Conservation (phyloP, 148 eudicot genomes). For the Arctostaphylos glauca region DNA sequence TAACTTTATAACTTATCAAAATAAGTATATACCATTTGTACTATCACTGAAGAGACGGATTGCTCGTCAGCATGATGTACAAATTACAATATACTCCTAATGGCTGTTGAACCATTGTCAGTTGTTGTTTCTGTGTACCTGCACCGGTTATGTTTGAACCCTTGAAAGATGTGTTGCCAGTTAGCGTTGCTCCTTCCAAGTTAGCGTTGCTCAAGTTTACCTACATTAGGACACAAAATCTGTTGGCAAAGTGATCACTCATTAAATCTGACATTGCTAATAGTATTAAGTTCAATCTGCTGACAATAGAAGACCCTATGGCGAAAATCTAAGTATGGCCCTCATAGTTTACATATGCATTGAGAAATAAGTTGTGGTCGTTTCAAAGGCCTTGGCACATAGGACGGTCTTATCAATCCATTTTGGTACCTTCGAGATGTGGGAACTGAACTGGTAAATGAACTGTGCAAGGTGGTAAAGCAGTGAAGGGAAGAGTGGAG, state of each 20-base stretch:
- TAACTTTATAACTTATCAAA: not conserved
- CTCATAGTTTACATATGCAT: not conserved
- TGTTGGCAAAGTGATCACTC: not conserved
- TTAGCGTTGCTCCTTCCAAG: conserved; percentile 87
- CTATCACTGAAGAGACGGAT: not conserved
- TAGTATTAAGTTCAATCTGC: not conserved
- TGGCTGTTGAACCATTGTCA: no score
- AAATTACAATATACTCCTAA: not conserved
- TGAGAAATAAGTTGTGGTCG: not conserved
- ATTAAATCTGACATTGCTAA: not conserved
- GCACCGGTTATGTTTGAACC: conserved; percentile 89
- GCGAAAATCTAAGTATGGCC: not conserved
- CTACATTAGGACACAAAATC: conserved; percentile 25
- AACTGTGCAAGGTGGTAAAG: no score
- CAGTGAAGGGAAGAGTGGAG: no score
- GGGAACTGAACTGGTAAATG: no score
- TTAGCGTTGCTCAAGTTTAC: conserved; percentile 85
- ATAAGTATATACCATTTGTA: not conserved
- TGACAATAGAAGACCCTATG: not conserved
- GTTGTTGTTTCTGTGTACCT: conserved; percentile 39
- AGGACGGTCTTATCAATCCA: not conserved
- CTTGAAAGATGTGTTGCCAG: conserved; percentile 90
- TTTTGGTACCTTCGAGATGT: not conserved
- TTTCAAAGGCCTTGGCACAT: not conserved
- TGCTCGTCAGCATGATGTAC: not conserved